Conservation (phyloP, 768 basidiomycete genomes). For the Trametes elegans region DNA sequence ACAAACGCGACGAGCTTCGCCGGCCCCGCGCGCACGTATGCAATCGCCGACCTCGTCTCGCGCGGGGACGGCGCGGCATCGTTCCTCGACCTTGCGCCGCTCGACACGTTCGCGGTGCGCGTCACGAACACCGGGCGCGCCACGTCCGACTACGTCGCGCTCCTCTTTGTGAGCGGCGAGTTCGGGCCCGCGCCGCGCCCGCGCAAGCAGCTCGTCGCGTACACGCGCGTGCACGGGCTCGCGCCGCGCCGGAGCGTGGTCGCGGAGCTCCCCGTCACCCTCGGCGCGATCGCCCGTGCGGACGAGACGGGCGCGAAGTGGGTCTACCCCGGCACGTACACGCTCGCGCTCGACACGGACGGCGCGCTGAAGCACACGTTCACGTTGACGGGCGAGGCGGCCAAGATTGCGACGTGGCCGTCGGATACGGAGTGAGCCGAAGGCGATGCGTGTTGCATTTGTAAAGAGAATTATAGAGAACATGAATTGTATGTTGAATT, state of each 20-base stretch:
- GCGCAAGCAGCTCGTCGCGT: conserved; percentile 50
- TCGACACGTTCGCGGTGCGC: conserved; percentile 48
- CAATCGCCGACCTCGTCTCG: conserved; percentile 40
- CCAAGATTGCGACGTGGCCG: conserved; percentile 43
- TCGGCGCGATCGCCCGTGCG: conserved; percentile 49
- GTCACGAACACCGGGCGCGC: conserved; percentile 49
- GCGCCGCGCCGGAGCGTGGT: conserved; percentile 28
- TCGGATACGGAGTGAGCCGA: neutral
- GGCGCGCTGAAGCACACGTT: conserved; percentile 40
- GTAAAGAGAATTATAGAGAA: neutral
- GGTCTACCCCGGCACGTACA: conserved; percentile 46
- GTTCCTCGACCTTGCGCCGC: conserved; percentile 41
- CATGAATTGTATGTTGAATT: too few relatives aligned
- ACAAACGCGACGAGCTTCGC: neutral
- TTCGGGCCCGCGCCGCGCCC: conserved; percentile 51
- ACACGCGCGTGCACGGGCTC: conserved; percentile 41
- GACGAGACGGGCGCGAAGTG: conserved; percentile 45
- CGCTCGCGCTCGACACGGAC: conserved; percentile 41
- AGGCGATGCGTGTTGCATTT: too few relatives aligned
- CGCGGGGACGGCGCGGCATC: conserved; percentile 14
- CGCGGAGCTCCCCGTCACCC: conserved; percentile 41
- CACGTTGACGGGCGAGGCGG: conserved; percentile 40
- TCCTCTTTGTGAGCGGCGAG: conserved; percentile 48
- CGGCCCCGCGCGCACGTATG: conserved; percentile 35
- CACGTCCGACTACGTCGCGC: conserved; percentile 53